Evolutionary conservation across 2,329 filamentous ascomycete species (phyloP).

Genomic region (Colletotrichum coccodes): DNA sequence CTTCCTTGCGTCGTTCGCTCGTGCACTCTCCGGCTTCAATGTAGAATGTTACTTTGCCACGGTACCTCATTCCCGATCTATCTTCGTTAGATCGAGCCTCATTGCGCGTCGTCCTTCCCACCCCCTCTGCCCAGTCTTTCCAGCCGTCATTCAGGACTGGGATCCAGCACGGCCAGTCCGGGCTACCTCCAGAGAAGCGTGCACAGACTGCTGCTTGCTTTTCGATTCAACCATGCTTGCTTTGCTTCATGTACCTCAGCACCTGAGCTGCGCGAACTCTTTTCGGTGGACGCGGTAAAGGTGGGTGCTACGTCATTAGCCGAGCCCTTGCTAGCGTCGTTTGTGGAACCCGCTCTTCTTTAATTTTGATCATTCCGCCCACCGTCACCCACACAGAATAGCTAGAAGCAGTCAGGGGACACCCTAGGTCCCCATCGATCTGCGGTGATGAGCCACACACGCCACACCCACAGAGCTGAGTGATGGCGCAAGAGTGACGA

Average conservation of each 20-base stretch:
- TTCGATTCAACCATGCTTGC: background rate
- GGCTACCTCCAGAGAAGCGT: background rate
- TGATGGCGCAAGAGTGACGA: conserved; percentile 15
- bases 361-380: conserved; percentile 15
- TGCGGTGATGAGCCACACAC: conserved; percentile 25
- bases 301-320: conserved; percentile 32
- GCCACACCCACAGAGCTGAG: conserved; percentile 23
- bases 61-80: conserved; percentile 19
- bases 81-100: conserved; percentile 21
- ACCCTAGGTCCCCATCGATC: background rate
- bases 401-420: conserved; percentile 5
- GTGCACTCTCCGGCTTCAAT: background rate
- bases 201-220: conserved; percentile 9
- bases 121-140: conserved; percentile 8
- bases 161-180: conserved; percentile 21
- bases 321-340: conserved; percentile 13
- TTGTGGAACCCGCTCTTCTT: conserved; percentile 1
- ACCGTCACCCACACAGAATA: conserved; percentile 12
- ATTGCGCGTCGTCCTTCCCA: conserved; percentile 30
- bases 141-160: conserved; percentile 18
- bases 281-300: conserved; percentile 1
- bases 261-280: conserved; percentile 19
- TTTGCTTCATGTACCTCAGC: background rate
- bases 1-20: background rate
- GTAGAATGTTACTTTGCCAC: background rate